A percentile compares a stretch with the other conserved stretches of the same genome.
These are phyloP conservation scores for Ramularia endophylla DNA, from an alignment of 2,329 filamentous ascomycete species.

Conservation along the genomic window DNA sequence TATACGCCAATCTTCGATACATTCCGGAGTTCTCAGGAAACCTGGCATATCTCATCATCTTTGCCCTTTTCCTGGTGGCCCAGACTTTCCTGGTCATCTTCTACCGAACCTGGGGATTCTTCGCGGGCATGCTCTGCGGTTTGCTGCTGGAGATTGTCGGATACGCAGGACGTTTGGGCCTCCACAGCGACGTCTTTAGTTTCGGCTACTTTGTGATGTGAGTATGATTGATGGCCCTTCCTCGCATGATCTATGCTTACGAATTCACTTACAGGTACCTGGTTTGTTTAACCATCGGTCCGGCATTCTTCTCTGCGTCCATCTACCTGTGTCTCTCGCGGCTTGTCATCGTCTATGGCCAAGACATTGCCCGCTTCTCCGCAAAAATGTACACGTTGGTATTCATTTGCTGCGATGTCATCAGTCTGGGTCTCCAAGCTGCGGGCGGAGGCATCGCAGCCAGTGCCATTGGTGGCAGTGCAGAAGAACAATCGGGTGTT, in stretches of 20 bases:
- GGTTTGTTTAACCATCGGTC: slow-evolving; percentile 51
- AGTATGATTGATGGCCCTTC: too few species aligned
- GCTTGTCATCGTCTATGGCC: slow-evolving; percentile 52
- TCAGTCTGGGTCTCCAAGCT: slow-evolving; percentile 52
- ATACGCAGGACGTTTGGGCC: slow-evolving; percentile 50
- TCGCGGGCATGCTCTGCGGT: slow-evolving; percentile 44
- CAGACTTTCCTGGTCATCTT: slow-evolving; percentile 46
- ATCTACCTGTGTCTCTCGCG: slow-evolving; percentile 55
- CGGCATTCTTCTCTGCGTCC: slow-evolving; percentile 50
- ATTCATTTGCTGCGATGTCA: slow-evolving; percentile 52
- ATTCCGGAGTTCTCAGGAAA: slow-evolving; percentile 40
- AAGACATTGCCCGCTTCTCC: slow-evolving; percentile 16
- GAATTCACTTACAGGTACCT: too few species aligned
- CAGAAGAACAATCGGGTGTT: slow-evolving; percentile 43
- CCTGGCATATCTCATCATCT: slow-evolving; percentile 48
- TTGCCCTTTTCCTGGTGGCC: slow-evolving; percentile 42
- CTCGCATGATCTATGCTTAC: too few species aligned
- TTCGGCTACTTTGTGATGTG: slow-evolving; percentile 47
- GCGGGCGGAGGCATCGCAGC: slow-evolving; percentile 54
- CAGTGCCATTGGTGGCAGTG: too few species aligned
- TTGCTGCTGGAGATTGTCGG: slow-evolving; percentile 49
- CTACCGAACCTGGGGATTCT: slow-evolving; percentile 51
- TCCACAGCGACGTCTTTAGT: slow-evolving; percentile 49
- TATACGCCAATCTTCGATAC: slow-evolving; percentile 31
- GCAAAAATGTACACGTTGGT: slow-evolving; percentile 43